These are phyloP conservation scores for Eutrema heterophyllum DNA, from an alignment of 345 rosid species.

Conservation along the genomic window DNA sequence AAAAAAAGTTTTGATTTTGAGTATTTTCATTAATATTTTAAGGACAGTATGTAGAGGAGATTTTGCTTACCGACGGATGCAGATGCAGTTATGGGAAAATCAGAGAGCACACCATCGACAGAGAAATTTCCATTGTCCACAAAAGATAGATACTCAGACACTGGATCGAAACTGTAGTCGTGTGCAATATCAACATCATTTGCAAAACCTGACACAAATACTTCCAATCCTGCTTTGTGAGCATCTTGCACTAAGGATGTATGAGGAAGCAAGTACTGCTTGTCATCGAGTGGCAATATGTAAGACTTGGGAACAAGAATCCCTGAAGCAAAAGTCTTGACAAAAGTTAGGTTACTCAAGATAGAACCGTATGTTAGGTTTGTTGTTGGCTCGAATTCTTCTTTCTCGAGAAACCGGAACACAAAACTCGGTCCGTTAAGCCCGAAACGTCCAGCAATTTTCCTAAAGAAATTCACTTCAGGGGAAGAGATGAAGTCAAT, in stretches of 20 bases:
- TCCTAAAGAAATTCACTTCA: constrained; percentile 61
- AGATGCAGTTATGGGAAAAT: constrained; percentile 83
- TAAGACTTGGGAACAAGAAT: constrained; percentile 79
- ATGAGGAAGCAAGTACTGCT: constrained; percentile 43
- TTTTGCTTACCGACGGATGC: constrained; percentile 50
- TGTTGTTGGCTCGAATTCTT: constrained; percentile 58
- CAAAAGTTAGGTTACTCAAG: constrained; percentile 51
- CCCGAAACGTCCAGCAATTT: constrained; percentile 45
- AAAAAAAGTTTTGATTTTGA: background rate
- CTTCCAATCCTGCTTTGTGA: constrained; percentile 77
- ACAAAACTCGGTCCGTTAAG: constrained; percentile 43
- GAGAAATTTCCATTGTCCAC: constrained; percentile 77
- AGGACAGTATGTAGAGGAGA: background rate
- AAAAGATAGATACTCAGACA: constrained; percentile 59
- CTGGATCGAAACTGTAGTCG: constrained; percentile 78
- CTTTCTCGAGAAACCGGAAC: constrained; percentile 47
- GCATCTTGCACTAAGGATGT: constrained; percentile 68
- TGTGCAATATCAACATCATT: constrained; percentile 66
- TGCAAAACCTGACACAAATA: constrained; percentile 67
- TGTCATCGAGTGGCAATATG: constrained; percentile 52
- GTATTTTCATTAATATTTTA: background rate
- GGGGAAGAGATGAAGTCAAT: constrained; percentile 78
- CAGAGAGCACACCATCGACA: constrained; percentile 86
- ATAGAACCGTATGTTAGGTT: constrained; percentile 65
- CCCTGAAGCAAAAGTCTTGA: constrained; percentile 91